phyloP scores from a whole-genome alignment of 2,329 filamentous ascomycete genomes.

The Aspergillus fructus region DNA sequence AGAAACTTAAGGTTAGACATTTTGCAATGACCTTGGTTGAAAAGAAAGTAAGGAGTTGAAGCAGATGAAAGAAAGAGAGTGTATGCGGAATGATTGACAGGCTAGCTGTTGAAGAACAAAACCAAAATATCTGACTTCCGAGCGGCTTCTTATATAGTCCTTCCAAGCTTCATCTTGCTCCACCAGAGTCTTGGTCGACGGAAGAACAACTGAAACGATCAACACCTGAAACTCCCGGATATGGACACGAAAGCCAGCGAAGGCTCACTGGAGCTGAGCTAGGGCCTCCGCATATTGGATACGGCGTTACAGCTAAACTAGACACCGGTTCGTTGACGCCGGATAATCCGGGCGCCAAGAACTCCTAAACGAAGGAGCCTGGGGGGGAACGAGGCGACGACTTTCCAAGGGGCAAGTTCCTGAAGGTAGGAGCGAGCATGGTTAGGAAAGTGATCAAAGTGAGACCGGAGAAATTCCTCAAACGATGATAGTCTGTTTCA shows the following conservation, averaged over 20 bases:
- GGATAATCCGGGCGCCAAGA: neutral
- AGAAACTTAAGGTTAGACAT: conserved; percentile 28
- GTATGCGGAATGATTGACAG: conserved; percentile 7
- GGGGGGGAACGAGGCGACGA: neutral
- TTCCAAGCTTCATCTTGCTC: neutral
- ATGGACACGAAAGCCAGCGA: neutral
- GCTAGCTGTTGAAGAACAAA: conserved; percentile 13
- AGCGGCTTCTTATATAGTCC: conserved; percentile 11
- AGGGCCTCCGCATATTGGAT: neutral
- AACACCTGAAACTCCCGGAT: neutral
- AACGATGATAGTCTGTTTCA: conserved; percentile 16
- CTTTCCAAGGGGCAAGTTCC: neutral
- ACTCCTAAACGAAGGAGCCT: neutral
- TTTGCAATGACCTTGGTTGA: neutral
- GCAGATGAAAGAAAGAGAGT: conserved; percentile 6
- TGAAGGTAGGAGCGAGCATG: neutral
- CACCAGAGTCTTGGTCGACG: neutral
- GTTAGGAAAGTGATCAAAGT: neutral
- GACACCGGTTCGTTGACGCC: neutral
- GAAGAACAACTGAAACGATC: conserved; percentile 9
- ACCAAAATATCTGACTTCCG: neutral
- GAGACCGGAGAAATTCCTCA: conserved; percentile 13
- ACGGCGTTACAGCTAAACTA: neutral
- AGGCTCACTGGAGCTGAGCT: neutral
- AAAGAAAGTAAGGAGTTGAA: conserved; percentile 6